Evolutionary conservation across 2,329 filamentous ascomycete species (phyloP), one percentile per base, ranked within the genome.

Genomic region (Moelleriella libera): DNA sequence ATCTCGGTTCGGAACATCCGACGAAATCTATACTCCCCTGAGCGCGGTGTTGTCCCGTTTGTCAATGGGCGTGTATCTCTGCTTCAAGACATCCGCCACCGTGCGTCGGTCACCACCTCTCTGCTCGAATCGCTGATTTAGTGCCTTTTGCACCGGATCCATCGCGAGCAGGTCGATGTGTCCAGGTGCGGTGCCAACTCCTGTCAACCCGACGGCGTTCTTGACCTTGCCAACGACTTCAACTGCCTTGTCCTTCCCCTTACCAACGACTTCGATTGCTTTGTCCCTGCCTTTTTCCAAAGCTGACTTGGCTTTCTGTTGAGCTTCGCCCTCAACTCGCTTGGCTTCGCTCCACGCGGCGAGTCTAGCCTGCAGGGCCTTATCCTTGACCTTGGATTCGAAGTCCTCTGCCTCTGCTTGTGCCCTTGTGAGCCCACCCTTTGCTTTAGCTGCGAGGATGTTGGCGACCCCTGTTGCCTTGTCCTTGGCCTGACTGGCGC

Each of bases 21-120:
- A 21, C 21, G 21, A 21, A 21, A 21, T 21, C 55, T 58, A 66
- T 49, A 66, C 32, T 10, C 68, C 68, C 54, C 70, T 59, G 50
- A 74, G 58, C 48, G 65, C 60, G 30, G 67, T 64, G 49, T 69
- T 68, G 51, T 74, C 68, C 54, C 66, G 64, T 57, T 68, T 54
- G 41, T 69, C 66, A 50, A 74, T 60, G 1, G 69, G 70, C 53
- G 59, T 68, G 56, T 81, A 81, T 54, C 77, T 65, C 58, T 79
- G 74, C 45, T 64, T 68, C 46, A 82, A 60, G 41, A 69, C 66
- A 57, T 79, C 71, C 51, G 75, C 68, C 21, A 74, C 71, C 43
- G 66, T 72, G 63, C 72, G 72, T 50, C 68, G 64, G 52, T 68
- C 57, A 47, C 58, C 58, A 11, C 59, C 60, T 41, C 63, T 56